These are phyloP conservation scores for Xylaria scruposa DNA, from an alignment of 495 filamentous ascomycete genomes.

Conservation along the genomic window DNA sequence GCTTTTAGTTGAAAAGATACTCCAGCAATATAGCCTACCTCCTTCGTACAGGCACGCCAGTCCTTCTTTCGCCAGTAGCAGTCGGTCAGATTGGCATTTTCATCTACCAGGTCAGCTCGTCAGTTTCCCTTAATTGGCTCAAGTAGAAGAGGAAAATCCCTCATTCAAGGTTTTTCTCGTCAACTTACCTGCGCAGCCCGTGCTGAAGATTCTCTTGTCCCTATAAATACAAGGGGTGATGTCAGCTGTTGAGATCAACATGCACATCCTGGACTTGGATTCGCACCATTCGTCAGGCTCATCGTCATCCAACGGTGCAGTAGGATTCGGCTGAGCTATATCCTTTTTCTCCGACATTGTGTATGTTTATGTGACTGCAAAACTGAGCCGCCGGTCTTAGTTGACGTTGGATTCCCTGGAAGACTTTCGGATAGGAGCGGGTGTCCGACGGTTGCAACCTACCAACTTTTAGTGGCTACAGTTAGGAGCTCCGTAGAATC, in stretches of 20 bases:
- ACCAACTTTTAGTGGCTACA: conserved; percentile 16
- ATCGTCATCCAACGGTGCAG: conserved; percentile 67
- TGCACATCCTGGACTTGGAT: background rate
- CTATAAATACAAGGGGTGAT: conserved; percentile 36
- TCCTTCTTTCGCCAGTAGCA: conserved; percentile 97
- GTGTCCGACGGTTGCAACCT: background rate
- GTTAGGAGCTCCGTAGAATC: background rate
- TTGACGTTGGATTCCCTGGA: background rate
- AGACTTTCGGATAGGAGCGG: background rate
- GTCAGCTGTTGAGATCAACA: conserved; percentile 25
- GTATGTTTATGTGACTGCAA: background rate
- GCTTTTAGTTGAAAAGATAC: background rate
- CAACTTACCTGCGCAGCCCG: conserved; percentile 82
- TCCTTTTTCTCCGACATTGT: conserved; percentile 60
- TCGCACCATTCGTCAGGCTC: conserved; percentile 94
- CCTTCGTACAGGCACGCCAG: conserved; percentile 87
- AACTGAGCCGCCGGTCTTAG: background rate
- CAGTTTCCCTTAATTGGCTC: conserved; percentile 14
- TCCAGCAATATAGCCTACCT: conserved; percentile 64
- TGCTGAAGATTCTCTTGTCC: conserved; percentile 97
- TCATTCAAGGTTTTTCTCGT: conserved; percentile 10
- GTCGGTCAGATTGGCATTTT: conserved; percentile 90
- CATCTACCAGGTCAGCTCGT: conserved; percentile 57
- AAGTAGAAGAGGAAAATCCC: background rate
- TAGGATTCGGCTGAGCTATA: conserved; percentile 46